Evolutionary conservation across 164 flowering plant species (phyloP).

Genomic region (Berberis thunbergii): DNA sequence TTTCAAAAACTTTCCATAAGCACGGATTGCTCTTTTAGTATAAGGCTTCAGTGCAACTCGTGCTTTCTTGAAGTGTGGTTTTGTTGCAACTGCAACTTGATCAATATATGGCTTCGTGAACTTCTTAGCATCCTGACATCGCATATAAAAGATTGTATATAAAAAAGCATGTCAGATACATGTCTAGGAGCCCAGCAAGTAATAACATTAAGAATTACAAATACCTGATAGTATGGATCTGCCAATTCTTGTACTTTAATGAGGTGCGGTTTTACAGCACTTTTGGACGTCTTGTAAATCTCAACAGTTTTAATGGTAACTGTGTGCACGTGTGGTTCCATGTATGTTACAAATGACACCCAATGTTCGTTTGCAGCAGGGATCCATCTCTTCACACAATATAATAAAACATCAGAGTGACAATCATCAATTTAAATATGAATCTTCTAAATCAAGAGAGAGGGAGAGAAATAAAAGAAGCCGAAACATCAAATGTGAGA

Average conservation of each 20-base stretch:
- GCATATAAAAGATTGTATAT: not conserved
- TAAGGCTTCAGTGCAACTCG: conserved; percentile 60
- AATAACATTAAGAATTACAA: not conserved
- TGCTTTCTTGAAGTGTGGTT: conserved; percentile 69
- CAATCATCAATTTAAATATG: not conserved
- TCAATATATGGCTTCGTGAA: conserved; percentile 78
- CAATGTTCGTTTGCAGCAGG: conserved; percentile 66
- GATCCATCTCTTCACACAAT: conserved; percentile 46
- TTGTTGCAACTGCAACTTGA: no score
- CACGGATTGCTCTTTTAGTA: conserved; percentile 41
- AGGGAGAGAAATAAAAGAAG: no score
- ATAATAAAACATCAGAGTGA: not conserved
- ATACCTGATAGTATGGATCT: conserved; percentile 79
- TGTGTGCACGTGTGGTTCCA: conserved; percentile 57
- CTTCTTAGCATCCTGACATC: conserved; percentile 60
- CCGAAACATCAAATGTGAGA: no score
- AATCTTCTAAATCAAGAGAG: not conserved
- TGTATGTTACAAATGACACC: conserved; percentile 33
- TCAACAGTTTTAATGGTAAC: conserved; percentile 41
- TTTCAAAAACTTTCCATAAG: conserved; percentile 50
- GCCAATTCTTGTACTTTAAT: conserved; percentile 49
- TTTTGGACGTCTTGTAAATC: conserved; percentile 61
- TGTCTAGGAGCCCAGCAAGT: not conserved
- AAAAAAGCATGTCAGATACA: conserved; percentile 6
- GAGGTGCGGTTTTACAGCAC: conserved; percentile 49